A percentile compares a stretch with the other conserved stretches of the same genome.
These are phyloP conservation scores for Persicaria tinctoria DNA, from an alignment of 148 eudicot genomes.

Conservation along the genomic window DNA sequence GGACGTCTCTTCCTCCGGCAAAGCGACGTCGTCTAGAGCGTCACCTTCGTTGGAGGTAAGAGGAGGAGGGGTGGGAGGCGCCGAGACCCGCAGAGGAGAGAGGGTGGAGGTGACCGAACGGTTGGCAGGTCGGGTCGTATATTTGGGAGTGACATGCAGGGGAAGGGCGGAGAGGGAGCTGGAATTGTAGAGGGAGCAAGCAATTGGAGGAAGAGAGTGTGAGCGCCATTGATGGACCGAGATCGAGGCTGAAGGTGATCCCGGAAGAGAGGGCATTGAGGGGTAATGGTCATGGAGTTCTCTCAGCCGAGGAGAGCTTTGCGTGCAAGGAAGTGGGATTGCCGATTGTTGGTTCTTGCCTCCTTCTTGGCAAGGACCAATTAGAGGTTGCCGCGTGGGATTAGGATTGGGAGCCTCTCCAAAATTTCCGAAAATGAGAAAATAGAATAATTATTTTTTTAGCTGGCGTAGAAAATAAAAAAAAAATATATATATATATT, in stretches of 20 bases:
- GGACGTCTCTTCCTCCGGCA: slow-evolving; percentile 12
- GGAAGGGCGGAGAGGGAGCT: not conserved
- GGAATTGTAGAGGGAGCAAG: not conserved
- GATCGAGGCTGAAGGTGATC: not conserved
- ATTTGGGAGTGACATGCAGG: not conserved
- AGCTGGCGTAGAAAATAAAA: too few species aligned
- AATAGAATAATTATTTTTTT: too few species aligned
- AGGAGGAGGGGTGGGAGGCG: slow-evolving; percentile 43
- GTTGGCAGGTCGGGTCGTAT: not conserved
- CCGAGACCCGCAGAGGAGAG: slow-evolving; percentile 34
- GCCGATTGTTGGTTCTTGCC: not conserved
- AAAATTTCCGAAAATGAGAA: too few species aligned
- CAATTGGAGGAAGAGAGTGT: slow-evolving; percentile 5
- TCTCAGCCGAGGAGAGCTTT: not conserved
- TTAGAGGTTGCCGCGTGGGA: not conserved
- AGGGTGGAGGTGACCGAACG: not conserved
- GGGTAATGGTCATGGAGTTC: not conserved
- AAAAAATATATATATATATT: too few species aligned
- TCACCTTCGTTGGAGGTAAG: slow-evolving; percentile 16
- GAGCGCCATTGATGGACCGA: not conserved
- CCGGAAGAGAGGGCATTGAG: not conserved
- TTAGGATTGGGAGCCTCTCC: not conserved
- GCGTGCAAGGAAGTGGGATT: not conserved
- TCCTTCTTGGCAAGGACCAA: not conserved
- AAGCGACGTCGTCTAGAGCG: slow-evolving; percentile 11